Evolutionary conservation across 148 eudicot genomes (phyloP).

Genomic region (Vaccinium myrtillus): DNA sequence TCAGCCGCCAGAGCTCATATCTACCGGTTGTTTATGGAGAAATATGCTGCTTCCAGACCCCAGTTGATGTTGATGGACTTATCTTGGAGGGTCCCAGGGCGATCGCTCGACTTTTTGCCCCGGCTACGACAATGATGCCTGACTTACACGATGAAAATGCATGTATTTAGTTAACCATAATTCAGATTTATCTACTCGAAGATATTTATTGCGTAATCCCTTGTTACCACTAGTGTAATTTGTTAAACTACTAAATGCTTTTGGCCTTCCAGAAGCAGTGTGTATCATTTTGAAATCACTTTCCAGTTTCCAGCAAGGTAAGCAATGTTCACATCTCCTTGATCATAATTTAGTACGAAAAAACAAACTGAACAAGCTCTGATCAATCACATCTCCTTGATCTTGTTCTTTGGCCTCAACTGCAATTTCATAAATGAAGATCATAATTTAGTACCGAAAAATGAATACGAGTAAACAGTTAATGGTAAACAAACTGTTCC

Average conservation of each 20-base stretch:
- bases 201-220: neutral
- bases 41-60: slow-evolving; percentile 29
- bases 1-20: slow-evolving; percentile 42
- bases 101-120: neutral
- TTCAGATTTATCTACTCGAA: neutral
- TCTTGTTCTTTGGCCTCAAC: slow-evolving; percentile 43
- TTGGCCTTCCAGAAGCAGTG: too few species aligned
- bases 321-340: too few species aligned
- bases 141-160: neutral
- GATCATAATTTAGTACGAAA: too few species aligned
- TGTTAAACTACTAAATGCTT: too few species aligned
- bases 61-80: slow-evolving; percentile 48
- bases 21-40: slow-evolving; percentile 53
- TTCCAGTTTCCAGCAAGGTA: too few species aligned
- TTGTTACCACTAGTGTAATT: too few species aligned
- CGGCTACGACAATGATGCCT: neutral
- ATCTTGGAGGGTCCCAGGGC: slow-evolving; percentile 29
- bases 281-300: too few species aligned
- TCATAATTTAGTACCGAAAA: neutral
- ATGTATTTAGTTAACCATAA: neutral
- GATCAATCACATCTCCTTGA: too few species aligned
- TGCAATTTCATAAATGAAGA: slow-evolving; percentile 16
- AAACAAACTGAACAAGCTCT: too few species aligned
- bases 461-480: neutral
- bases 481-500: neutral